Conservation (phyloP, 768 basidiomycete genomes). For the Hericium alpestre region DNA sequence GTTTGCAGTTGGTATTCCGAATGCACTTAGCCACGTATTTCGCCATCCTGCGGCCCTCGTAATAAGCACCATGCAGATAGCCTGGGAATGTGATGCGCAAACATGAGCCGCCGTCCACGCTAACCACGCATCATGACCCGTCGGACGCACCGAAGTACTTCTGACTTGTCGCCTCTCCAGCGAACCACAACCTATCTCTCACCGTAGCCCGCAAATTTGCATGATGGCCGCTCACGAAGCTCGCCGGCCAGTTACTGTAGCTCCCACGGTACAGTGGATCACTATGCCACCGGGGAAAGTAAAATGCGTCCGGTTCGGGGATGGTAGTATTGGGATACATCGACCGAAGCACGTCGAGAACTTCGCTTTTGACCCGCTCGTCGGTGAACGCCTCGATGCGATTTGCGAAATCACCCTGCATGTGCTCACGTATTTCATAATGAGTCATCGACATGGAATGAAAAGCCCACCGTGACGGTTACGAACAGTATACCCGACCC, state of each 20-base stretch:
- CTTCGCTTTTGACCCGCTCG: constrained; percentile 37
- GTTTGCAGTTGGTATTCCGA: constrained; percentile 4
- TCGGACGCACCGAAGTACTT: constrained; percentile 44
- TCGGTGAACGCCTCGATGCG: constrained; percentile 45
- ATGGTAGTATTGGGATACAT: constrained; percentile 47
- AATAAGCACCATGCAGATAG: constrained; percentile 26
- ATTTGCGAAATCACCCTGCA: constrained; percentile 45
- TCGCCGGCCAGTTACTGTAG: constrained; percentile 56
- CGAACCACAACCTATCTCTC: constrained; percentile 43
- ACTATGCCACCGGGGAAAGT: constrained; percentile 39
- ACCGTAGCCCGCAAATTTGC: constrained; percentile 47
- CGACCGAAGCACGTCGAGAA: constrained; percentile 37
- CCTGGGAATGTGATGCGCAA: constrained; percentile 8
- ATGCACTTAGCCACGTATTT: constrained; percentile 20
- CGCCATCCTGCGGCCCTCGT: constrained; percentile 21
- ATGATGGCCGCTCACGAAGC: constrained; percentile 38
- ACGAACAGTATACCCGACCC: constrained; percentile 47
- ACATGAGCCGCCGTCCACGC: not conserved
- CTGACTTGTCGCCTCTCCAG: constrained; percentile 51
- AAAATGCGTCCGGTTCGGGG: constrained; percentile 44
- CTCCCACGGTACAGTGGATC: constrained; percentile 46
- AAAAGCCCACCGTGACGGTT: constrained; percentile 30
- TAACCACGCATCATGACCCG: not conserved
- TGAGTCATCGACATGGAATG: too few relatives aligned
- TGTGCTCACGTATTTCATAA: not conserved